These are phyloP conservation scores for Ascochyta rabiei DNA, from an alignment of 2,329 filamentous ascomycete species.

Conservation along the genomic window DNA sequence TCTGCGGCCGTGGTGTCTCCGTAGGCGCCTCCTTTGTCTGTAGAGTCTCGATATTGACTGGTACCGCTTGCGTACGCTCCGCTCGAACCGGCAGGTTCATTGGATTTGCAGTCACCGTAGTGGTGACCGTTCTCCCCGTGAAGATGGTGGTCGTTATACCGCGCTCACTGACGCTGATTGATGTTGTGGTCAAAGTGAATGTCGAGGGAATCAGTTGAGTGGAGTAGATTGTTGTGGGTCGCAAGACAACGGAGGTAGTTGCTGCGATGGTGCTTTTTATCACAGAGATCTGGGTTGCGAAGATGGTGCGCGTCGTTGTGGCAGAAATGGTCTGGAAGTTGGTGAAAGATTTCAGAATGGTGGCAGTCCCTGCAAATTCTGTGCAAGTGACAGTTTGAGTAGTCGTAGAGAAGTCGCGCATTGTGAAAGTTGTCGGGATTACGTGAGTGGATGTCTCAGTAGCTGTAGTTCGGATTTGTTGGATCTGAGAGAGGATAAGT, in stretches of 20 bases:
- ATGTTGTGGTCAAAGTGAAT: background rate
- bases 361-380: background rate
- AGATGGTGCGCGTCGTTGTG: background rate
- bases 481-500: background rate
- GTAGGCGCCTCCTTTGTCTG: background rate
- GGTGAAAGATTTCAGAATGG: background rate
- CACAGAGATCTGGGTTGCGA: background rate
- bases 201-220: background rate
- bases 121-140: background rate
- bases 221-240: conserved; percentile 8
- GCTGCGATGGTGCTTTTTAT: background rate
- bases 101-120: background rate
- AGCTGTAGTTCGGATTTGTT: background rate
- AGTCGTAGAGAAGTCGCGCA: background rate
- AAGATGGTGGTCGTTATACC: background rate
- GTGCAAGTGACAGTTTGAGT: background rate
- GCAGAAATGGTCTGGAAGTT: background rate
- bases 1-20: background rate
- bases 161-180: background rate
- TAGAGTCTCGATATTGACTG: background rate
- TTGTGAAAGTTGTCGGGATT: background rate
- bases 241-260: conserved; percentile 5
- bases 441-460: background rate
- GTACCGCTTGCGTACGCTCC: background rate
- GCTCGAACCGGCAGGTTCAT: background rate